Percentiles rank a stretch among this genome's conserved stretches.
Conservation (phyloP, 768 basidiomycete species). For the Agrocybe praecox region DNA sequence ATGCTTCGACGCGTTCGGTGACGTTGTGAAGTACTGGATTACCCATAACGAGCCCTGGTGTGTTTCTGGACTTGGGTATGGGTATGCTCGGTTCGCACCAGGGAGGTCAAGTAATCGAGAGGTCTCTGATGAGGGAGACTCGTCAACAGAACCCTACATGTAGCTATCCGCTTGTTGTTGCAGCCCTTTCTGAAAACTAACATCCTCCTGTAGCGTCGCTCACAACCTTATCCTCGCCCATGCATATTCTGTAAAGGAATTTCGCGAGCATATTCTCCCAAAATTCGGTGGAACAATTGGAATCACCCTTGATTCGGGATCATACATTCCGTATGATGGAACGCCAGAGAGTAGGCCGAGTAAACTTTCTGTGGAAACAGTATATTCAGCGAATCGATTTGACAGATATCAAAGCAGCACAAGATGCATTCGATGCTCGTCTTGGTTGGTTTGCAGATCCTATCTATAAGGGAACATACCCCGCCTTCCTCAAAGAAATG, state of each 20-base stretch:
- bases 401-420: conserved; percentile 67
- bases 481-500: conserved; percentile 47
- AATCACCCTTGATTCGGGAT: conserved; percentile 72
- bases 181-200: too few species aligned
- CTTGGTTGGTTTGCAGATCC: conserved; percentile 53
- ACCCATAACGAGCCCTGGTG: conserved; percentile 80
- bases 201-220: conserved; percentile 55
- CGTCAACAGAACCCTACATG: conserved; percentile 66
- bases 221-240: conserved; percentile 74
- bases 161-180: conserved; percentile 28
- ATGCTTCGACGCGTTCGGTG: conserved; percentile 73
- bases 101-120: conserved; percentile 66
- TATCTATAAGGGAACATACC: conserved; percentile 73
- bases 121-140: conserved; percentile 58
- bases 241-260: conserved; percentile 63
- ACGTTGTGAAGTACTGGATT: conserved; percentile 75
- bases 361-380: neutral
- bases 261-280: conserved; percentile 59
- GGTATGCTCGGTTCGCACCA: conserved; percentile 65
- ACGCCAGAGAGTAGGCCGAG: conserved; percentile 56
- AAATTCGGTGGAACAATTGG: conserved; percentile 64
- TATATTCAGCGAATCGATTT: too few species aligned
- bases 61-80: conserved; percentile 64
- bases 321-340: conserved; percentile 68
- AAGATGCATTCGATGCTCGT: conserved; percentile 63